phyloP scores from a whole-genome alignment of 2,329 filamentous ascomycete species.

The Dactylonectria macrodidyma region DNA sequence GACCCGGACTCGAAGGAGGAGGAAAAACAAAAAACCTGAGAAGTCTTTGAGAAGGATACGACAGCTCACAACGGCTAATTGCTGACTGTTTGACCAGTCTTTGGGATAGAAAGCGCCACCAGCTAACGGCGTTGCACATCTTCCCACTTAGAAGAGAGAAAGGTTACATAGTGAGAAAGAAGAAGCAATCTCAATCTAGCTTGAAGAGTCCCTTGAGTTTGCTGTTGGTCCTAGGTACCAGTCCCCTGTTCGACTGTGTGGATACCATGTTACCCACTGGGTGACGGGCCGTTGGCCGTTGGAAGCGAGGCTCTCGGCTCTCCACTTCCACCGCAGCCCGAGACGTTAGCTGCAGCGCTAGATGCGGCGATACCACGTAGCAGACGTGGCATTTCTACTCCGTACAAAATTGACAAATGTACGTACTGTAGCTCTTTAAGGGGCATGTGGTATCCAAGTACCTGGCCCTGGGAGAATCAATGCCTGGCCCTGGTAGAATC shows the following conservation, averaged over 20 bases:
- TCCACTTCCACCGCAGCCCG: background rate
- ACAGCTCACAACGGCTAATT: background rate
- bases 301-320: background rate
- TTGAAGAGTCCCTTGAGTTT: background rate
- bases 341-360: background rate
- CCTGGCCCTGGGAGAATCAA: background rate
- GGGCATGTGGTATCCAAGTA: background rate
- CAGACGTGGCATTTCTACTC: background rate
- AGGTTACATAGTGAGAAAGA: background rate
- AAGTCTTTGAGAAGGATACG: background rate
- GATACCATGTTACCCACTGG: background rate
- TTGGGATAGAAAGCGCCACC: background rate
- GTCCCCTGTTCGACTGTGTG: background rate
- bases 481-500: background rate
- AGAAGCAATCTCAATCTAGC: background rate
- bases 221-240: background rate
- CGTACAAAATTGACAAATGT: background rate
- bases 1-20: background rate
- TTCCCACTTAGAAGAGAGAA: background rate
- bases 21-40: background rate
- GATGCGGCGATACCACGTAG: background rate
- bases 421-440: background rate
- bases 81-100: background rate
- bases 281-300: background rate
- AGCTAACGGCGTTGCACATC: background rate